Evolutionary conservation across 2,329 filamentous ascomycete species (phyloP).

Genomic region (Talaromyces sp.): DNA sequence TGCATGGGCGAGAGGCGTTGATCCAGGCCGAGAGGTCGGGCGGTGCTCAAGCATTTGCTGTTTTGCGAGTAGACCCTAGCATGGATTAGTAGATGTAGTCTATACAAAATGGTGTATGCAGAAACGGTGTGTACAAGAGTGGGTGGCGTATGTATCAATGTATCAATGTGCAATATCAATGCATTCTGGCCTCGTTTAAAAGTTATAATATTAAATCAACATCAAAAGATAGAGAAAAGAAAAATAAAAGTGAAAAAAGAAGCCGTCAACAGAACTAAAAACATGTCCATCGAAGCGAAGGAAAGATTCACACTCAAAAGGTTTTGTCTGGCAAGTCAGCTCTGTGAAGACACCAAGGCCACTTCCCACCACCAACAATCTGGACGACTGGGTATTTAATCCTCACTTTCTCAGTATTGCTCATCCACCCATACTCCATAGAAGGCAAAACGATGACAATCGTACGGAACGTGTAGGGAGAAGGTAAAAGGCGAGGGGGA

Average conservation of each 20-base stretch:
- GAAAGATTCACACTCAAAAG: constrained; percentile 1
- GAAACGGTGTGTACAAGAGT: constrained; percentile 7
- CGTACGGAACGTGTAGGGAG: not conserved
- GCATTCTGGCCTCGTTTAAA: not conserved
- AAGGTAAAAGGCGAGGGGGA: not conserved
- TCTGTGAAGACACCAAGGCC: not conserved
- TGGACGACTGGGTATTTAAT: not conserved
- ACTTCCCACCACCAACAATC: not conserved
- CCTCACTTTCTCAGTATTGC: not conserved
- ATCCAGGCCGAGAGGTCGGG: constrained; percentile 14
- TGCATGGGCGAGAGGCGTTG: constrained; percentile 30
- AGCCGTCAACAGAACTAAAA: constrained; percentile 8
- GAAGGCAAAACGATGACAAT: not conserved
- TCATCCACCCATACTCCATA: not conserved
- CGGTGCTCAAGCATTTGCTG: constrained; percentile 11
- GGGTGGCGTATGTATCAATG: too few species aligned
- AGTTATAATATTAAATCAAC: constrained; percentile 2
- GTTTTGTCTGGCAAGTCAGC: not conserved
- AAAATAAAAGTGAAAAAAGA: not conserved
- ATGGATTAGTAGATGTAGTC: constrained; percentile 2
- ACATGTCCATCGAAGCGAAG: constrained; percentile 13
- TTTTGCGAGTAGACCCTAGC: constrained; percentile 9
- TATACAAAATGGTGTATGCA: constrained; percentile 4
- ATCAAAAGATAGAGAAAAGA: constrained; percentile 6
- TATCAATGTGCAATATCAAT: constrained; percentile 1